A percentile compares a stretch with the other conserved stretches of the same genome.
These are phyloP conservation scores for Aureoboletus auriporus DNA, from an alignment of 768 basidiomycete species.

Conservation along the genomic window DNA sequence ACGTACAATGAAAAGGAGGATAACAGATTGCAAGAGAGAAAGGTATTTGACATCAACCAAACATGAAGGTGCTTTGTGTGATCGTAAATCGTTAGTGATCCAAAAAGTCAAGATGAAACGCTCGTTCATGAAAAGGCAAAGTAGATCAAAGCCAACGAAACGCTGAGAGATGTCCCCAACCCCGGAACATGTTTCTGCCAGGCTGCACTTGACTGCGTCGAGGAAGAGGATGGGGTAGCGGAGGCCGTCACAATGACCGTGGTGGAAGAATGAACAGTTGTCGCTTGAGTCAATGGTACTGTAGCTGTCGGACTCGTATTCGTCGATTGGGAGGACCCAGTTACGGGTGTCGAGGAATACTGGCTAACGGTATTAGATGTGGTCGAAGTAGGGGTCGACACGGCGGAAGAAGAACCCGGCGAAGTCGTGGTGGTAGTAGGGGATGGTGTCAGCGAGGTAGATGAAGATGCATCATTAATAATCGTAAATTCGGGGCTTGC, in stretches of 20 bases:
- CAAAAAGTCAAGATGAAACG: slow-evolving; percentile 7
- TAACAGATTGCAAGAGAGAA: slow-evolving; percentile 11
- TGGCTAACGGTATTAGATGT: not conserved
- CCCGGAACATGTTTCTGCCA: slow-evolving; percentile 21
- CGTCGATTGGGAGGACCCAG: not conserved
- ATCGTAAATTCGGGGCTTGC: slow-evolving; percentile 39
- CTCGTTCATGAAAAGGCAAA: slow-evolving; percentile 17
- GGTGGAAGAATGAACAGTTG: slow-evolving; percentile 1
- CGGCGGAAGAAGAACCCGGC: slow-evolving; percentile 2
- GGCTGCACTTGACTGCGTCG: slow-evolving; percentile 22
- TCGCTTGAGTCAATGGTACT: not conserved
- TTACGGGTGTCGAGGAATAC: not conserved
- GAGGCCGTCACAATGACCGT: slow-evolving; percentile 6
- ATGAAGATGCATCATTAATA: slow-evolving; percentile 55
- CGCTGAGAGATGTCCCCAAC: slow-evolving; percentile 10
- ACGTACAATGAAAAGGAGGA: slow-evolving; percentile 12
- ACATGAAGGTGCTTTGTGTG: slow-evolving; percentile 7
- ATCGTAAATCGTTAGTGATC: slow-evolving; percentile 9
- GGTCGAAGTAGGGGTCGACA: slow-evolving; percentile 1
- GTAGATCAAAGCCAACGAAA: slow-evolving; percentile 14
- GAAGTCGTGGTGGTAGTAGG: not conserved
- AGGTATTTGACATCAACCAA: slow-evolving; percentile 6
- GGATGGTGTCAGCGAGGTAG: slow-evolving; percentile 10
- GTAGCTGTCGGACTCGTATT: slow-evolving; percentile 1
- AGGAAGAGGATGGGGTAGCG: slow-evolving; percentile 6